Evolutionary conservation across 805 yeast species (phyloP).

Genomic region (Myxozyma neotropica): DNA sequence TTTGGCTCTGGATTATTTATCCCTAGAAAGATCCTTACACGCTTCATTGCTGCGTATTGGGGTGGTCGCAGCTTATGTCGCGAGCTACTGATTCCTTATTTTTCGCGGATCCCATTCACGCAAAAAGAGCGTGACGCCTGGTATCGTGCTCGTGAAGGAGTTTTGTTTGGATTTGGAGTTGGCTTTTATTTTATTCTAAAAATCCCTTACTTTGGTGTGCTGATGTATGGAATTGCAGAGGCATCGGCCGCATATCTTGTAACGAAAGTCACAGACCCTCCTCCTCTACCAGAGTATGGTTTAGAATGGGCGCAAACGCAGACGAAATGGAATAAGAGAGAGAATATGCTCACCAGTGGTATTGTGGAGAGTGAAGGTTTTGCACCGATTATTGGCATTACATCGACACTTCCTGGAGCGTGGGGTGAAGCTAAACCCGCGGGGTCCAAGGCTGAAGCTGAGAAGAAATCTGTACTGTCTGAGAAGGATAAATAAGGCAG

Average conservation of each 20-base stretch:
- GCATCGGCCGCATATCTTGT: slow-evolving; percentile 56
- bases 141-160: slow-evolving; percentile 57
- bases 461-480: not conserved
- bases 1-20: slow-evolving; percentile 44
- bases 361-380: slow-evolving; percentile 22
- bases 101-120: slow-evolving; percentile 51
- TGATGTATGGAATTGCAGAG: slow-evolving; percentile 57
- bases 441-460: not conserved
- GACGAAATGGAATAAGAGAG: slow-evolving; percentile 21
- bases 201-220: slow-evolving; percentile 51
- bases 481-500: not conserved
- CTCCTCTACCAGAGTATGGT: slow-evolving; percentile 19
- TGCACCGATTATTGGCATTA: not conserved
- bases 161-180: slow-evolving; percentile 58
- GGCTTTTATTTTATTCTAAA: slow-evolving; percentile 50
- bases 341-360: slow-evolving; percentile 13
- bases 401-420: slow-evolving; percentile 13
- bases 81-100: slow-evolving; percentile 56
- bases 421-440: slow-evolving; percentile 2
- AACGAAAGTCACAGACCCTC: slow-evolving; percentile 48
- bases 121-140: slow-evolving; percentile 47
- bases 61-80: slow-evolving; percentile 51
- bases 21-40: slow-evolving; percentile 45
- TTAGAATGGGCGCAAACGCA: slow-evolving; percentile 27
- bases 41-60: slow-evolving; percentile 50